A percentile compares a stretch with the other conserved stretches of the same genome.
These are phyloP conservation scores for Pleurotus platypus DNA, from an alignment of 768 basidiomycete species.

Conservation along the genomic window DNA sequence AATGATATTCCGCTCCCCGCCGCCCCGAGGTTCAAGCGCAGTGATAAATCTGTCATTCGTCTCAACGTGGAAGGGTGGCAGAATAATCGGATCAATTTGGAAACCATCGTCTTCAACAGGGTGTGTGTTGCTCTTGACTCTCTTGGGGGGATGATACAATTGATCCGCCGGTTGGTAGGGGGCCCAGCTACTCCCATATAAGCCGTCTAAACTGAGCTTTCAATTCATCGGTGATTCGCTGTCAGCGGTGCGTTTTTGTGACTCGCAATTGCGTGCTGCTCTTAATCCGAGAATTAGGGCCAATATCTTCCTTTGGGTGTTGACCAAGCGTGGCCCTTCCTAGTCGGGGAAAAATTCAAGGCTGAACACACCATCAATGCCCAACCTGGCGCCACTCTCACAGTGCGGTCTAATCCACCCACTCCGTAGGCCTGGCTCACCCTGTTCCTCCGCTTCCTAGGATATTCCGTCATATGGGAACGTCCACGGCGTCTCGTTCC, in stretches of 20 bases:
- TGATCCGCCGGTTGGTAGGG: slow-evolving; percentile 27
- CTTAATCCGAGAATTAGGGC: slow-evolving; percentile 31
- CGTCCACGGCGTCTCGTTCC: slow-evolving; percentile 46
- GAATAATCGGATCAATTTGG: slow-evolving; percentile 52
- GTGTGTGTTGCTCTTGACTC: slow-evolving; percentile 20
- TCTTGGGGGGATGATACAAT: neutral
- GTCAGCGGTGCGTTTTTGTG: slow-evolving; percentile 38
- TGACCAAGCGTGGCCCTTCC: slow-evolving; percentile 55
- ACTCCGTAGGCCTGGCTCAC: no score
- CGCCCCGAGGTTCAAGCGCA: neutral
- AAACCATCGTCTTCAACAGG: slow-evolving; percentile 40
- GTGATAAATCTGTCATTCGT: slow-evolving; percentile 28
- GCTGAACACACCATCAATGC: slow-evolving; percentile 50
- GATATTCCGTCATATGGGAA: slow-evolving; percentile 51
- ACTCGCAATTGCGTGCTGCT: neutral
- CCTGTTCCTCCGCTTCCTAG: slow-evolving; percentile 18
- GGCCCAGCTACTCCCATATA: slow-evolving; percentile 41
- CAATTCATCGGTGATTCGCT: slow-evolving; percentile 60
- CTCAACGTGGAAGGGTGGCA: slow-evolving; percentile 59
- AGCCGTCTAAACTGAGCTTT: slow-evolving; percentile 40
- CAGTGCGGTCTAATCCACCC: slow-evolving; percentile 21
- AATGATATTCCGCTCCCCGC: slow-evolving; percentile 38
- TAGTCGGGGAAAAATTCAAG: slow-evolving; percentile 46
- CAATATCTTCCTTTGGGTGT: slow-evolving; percentile 52
- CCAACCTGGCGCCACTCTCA: slow-evolving; percentile 51